Base-by-base conservation (phyloP, 176 grass and related monocot genomes). In the Hordeum marinum region DNA sequence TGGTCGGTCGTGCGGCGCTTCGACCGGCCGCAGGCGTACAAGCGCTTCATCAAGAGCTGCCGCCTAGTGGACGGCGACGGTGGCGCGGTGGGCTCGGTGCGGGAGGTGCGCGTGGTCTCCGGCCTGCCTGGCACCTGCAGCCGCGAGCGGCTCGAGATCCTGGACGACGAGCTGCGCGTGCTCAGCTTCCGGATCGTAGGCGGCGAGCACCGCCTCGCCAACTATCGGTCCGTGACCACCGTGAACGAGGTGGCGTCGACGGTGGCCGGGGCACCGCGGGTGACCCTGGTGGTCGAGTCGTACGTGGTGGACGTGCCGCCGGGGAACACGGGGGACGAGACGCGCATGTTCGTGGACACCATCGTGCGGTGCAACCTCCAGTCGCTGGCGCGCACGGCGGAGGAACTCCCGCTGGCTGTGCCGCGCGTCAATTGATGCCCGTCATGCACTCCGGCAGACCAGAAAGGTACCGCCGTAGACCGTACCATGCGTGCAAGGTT, bases 1-100 rank as follows among this genome's bases (percentile, higher is more conserved):
- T 98, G 95, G 95, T 93, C 93, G n/a, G 83, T 98, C 67, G 91
- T 98, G 27, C 91, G 95, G 37, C 89, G 92, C 54, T 98, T 98
- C 86, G 95, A 98, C 80, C 84, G 27, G 37, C 93, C 95, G 3
- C 93, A 98, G 76, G 86, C 68, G 77, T 98, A 98, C 91, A 98
- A 98, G 80, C 37, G 68, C 80, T 95, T 98, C 87, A 68, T 98
- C 78, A 70, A 69, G 80, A 98, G 91, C 80, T 98, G 93, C 74
- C 82, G 60, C 36, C 37, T 98, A n/a, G 85, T 98, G 34, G 80
- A 90, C 63, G 95, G 95, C 50, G 85, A 90, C 63, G 92, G 94
- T 9, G 55, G 82, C 66, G 59, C 63, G 62, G 90, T 95, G 36
- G 95, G 95, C 1, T 90, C 95, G 2, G 87, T 93, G 20, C 85